Conservation (phyloP, 2,329 filamentous ascomycete genomes). For the Botrytis squamosa region DNA sequence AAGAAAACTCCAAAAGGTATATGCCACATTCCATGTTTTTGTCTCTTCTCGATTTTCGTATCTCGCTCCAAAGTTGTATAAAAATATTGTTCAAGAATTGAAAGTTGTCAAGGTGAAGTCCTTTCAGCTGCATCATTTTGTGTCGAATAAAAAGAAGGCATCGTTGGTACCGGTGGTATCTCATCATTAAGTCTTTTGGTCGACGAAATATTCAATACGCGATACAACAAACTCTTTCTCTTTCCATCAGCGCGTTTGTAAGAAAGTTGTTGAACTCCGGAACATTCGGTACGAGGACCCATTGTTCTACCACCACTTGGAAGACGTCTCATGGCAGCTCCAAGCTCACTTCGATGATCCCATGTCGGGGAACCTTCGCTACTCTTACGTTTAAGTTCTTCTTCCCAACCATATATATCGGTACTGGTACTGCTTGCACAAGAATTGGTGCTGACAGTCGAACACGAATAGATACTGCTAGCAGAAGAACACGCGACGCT, state of each 20-base stretch:
- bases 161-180: background rate
- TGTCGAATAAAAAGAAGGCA: background rate
- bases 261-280: constrained; percentile 18
- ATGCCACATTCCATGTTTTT: constrained; percentile 4
- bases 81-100: constrained; percentile 10
- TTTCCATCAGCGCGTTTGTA: constrained; percentile 30
- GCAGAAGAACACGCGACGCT: constrained; percentile 39
- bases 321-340: constrained; percentile 26
- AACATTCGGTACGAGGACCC: constrained; percentile 24
- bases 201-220: constrained; percentile 33
- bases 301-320: constrained; percentile 29
- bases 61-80: background rate
- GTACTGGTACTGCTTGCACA: constrained; percentile 35
- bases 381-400: constrained; percentile 44
- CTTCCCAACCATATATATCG: constrained; percentile 56
- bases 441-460: constrained; percentile 37
- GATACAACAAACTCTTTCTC: constrained; percentile 34
- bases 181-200: constrained; percentile 6
- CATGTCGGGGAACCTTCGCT: constrained; percentile 30
- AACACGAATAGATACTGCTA: constrained; percentile 35
- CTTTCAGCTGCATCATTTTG: background rate
- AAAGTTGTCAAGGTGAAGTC: background rate
- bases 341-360: constrained; percentile 23
- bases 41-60: background rate
- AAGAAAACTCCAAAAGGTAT: constrained; percentile 13